Conservation (phyloP, 1,284 basidiomycete genomes). For the Papiliotrema terrestris region DNA sequence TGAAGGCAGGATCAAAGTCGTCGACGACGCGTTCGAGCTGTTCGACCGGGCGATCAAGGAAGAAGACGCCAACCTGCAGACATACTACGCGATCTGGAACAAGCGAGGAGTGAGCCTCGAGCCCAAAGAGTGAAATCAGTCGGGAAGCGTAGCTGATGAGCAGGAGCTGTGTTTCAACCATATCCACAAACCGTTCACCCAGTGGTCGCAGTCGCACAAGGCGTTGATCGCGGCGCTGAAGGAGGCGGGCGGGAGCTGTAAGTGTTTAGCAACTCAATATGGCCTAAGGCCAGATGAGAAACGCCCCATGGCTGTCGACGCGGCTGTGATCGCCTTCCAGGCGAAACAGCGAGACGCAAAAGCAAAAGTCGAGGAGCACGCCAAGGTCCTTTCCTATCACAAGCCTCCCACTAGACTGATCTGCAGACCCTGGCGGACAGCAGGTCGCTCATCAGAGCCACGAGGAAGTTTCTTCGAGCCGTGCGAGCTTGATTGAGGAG, state of each 20-base stretch:
- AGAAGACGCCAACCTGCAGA: neutral
- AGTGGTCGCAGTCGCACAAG: neutral
- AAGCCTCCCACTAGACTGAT: no score
- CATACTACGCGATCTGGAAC: neutral
- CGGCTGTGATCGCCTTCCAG: neutral
- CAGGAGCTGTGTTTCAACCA: neutral
- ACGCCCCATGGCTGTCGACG: neutral
- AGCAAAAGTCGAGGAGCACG: neutral
- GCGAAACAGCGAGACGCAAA: neutral
- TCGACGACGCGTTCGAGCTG: neutral
- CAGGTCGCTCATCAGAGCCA: neutral
- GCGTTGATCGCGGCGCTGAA: neutral
- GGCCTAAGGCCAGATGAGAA: neutral
- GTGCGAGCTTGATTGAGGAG: neutral
- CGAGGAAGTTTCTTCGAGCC: neutral
- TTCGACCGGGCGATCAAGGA: neutral
- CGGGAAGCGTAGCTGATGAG: neutral
- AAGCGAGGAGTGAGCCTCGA: neutral
- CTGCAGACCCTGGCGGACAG: neutral
- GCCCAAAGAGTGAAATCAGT: no score
- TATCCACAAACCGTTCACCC: neutral
- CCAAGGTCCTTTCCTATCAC: neutral
- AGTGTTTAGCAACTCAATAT: neutral
- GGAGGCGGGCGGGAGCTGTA: neutral
- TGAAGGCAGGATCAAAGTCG: neutral